Evolutionary conservation across 73 alveolate species (phyloP), one percentile per base, ranked within the genome.

Genomic region (Paraurostyla sp.): DNA sequence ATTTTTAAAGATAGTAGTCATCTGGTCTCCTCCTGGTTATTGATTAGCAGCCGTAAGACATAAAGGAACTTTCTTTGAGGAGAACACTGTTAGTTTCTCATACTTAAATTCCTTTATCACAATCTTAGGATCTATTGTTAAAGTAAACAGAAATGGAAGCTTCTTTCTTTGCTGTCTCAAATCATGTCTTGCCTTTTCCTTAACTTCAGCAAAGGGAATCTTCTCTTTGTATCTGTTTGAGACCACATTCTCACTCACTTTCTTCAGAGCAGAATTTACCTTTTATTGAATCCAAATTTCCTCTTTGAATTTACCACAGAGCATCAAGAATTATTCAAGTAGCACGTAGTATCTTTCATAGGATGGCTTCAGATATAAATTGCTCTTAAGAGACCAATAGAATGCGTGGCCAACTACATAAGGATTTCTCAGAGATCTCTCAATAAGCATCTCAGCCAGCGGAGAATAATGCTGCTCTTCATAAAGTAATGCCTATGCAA

Each of bases 341-440:
- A 94, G 85, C 15, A 94, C 71, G 30, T 93, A 91, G 78, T 88
- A 94, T 57, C 98, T 87, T 60, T 94, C 98, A 83, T 94, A 87
- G 9, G 96, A 91, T 0, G 94, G 91, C 78, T 92, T 86, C 42
- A 94, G 60, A 43, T 94, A 91, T 13, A 94, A 46, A 49, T 94
- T 83, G 20, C 93, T 71, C 45, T 93, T 92, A 22, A 94, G 80
- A 18, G 93, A 54, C 99, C 99, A 97, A 83, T 93, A 97, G 80
- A 97, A 95, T 73, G 96, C 97, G 83, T 97, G 98, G 22, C 99
- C 99, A 41, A 97, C 98, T 56, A 96, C 96, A 92, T 93, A 95
- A 45, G 98, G 99, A 80, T 97, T 97, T 83, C 91, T 91, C 16
- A 97, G 83, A 0, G 98, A 94, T 83, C 98, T 88, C 81, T 96